Conservation (phyloP, 805 yeast genomes). For the Schwanniomyces vanrijiae region DNA sequence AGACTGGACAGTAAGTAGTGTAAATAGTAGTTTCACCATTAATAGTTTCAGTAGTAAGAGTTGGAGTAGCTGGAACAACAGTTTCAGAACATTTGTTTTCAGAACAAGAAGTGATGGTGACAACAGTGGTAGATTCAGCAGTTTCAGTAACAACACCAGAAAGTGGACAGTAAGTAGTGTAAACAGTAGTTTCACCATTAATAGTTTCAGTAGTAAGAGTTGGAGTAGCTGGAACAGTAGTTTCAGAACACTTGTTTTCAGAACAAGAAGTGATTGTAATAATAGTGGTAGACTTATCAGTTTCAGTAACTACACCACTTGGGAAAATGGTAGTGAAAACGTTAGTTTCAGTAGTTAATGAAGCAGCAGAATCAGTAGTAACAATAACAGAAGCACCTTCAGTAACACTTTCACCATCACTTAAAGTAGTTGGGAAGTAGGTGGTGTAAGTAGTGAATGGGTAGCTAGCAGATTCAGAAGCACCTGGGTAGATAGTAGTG, state of each 20-base stretch:
- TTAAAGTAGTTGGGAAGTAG: slow-evolving; percentile 2
- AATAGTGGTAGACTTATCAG: not conserved
- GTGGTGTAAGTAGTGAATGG: slow-evolving; percentile 7
- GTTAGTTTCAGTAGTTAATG: slow-evolving; percentile 11
- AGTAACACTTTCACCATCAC: slow-evolving; percentile 12
- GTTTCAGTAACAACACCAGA: slow-evolving; percentile 11
- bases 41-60: slow-evolving; percentile 20
- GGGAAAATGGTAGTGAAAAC: not conserved
- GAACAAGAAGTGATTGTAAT: not conserved
- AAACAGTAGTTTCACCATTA: too few relatives aligned
- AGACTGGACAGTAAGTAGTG: slow-evolving; percentile 6
- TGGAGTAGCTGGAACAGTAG: slow-evolving; percentile 28
- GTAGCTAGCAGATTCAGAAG: not conserved
- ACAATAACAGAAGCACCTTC: slow-evolving; percentile 15
- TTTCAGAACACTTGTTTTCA: slow-evolving; percentile 4
- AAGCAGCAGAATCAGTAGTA: slow-evolving; percentile 15
- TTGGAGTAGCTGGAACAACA: slow-evolving; percentile 31
- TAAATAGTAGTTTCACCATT: slow-evolving; percentile 8
- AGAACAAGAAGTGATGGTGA: slow-evolving; percentile 37
- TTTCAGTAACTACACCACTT: not conserved
- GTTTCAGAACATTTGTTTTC: slow-evolving; percentile 30
- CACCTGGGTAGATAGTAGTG: not conserved
- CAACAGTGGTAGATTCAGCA: slow-evolving; percentile 20
- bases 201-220: too few relatives aligned
- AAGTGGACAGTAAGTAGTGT: slow-evolving; percentile 3